Conservation (phyloP, 2,329 filamentous ascomycete species). For the Microdochium trichocladiopsis region DNA sequence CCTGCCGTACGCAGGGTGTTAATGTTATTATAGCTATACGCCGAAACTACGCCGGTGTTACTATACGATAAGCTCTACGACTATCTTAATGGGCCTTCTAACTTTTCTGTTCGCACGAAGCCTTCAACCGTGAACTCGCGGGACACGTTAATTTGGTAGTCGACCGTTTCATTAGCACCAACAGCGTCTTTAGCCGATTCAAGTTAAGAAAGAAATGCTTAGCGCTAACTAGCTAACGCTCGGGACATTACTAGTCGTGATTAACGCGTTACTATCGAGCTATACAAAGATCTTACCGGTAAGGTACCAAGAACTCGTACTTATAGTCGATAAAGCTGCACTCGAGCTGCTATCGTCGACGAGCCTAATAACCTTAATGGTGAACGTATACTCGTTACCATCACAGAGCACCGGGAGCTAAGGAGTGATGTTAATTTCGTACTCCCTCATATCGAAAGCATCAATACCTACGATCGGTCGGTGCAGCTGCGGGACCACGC, state of each 20-base stretch:
- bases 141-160: conserved; percentile 48
- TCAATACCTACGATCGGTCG: conserved; percentile 72
- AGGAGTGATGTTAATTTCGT: conserved; percentile 76
- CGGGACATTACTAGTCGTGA: conserved; percentile 42
- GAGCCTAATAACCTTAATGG: conserved; percentile 60
- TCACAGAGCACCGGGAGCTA: conserved; percentile 67
- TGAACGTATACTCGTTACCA: conserved; percentile 56
- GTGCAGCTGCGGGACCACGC: conserved; percentile 70
- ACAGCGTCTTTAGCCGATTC: conserved; percentile 34
- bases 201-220: conserved; percentile 41
- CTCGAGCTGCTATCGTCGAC: conserved; percentile 43
- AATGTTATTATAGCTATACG: conserved; percentile 19
- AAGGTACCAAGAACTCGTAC: conserved; percentile 66
- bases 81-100: conserved; percentile 40
- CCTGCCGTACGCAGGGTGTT: conserved; percentile 31
- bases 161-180: conserved; percentile 51
- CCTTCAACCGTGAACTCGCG: conserved; percentile 49
- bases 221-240: conserved; percentile 26
- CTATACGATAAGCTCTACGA: conserved; percentile 47
- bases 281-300: conserved; percentile 76
- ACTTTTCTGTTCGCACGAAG: conserved; percentile 39
- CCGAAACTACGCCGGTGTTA: conserved; percentile 36
- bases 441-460: conserved; percentile 70
- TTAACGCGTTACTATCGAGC: conserved; percentile 43
- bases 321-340: conserved; percentile 42